Evolutionary conservation across 116 monocot genomes (phyloP).

Genomic region (Iris pallida): DNA sequence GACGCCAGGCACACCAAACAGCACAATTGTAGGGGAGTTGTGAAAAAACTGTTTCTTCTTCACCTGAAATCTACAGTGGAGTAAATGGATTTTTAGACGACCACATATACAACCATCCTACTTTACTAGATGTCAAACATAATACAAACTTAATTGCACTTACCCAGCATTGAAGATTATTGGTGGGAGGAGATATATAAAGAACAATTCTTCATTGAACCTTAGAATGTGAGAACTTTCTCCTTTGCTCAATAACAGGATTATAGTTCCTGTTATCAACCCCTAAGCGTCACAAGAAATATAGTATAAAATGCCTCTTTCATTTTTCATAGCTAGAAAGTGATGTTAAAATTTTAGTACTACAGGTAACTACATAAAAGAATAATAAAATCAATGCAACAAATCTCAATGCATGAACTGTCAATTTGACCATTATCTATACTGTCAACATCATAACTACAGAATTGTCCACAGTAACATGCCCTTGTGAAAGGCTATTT

Average conservation of each 20-base stretch:
- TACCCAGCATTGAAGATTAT: constrained; percentile 95
- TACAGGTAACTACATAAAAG: no score
- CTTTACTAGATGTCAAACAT: not conserved
- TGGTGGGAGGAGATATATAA: constrained; percentile 80
- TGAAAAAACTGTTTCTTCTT: constrained; percentile 85
- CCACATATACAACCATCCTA: not conserved
- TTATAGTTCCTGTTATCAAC: constrained; percentile 45
- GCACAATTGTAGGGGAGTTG: constrained; percentile 68
- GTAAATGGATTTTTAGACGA: not conserved
- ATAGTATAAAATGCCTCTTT: no score
- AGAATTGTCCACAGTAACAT: no score
- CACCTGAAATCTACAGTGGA: constrained; percentile 59
- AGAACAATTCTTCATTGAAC: constrained; percentile 77
- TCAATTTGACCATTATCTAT: no score
- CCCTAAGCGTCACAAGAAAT: constrained; percentile 32
- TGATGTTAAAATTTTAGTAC: no score
- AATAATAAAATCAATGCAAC: no score
- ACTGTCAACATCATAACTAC: no score
- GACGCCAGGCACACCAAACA: constrained; percentile 60
- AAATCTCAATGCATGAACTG: no score
- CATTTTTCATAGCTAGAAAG: no score
- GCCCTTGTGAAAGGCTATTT: no score
- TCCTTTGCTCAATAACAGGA: constrained; percentile 60
- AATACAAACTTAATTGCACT: constrained; percentile 2
- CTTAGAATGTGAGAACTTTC: constrained; percentile 69